Base-by-base conservation (phyloP, 2,329 filamentous ascomycete species). In the Chaetomium olivaceum region DNA sequence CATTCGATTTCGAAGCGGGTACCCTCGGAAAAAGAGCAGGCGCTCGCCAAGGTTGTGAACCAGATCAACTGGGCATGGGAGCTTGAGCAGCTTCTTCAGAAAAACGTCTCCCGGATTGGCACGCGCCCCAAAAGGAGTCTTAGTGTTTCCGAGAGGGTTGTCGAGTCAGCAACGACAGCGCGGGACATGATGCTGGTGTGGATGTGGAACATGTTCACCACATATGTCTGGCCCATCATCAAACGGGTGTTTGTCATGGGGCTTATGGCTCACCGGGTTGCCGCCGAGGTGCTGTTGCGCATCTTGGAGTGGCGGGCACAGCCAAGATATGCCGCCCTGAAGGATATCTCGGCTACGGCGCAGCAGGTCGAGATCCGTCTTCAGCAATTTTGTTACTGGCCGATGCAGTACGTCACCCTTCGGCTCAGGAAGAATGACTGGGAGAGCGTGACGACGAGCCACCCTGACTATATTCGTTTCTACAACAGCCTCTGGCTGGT, bases 401-500 rank as follows among this genome's bases (percentile, higher is more conserved):
- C 95, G 2, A 92, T 96, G 78, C 94, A 99, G 76, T 97, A 98
- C 75, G 85, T 94, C 52, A 98, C 93, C 19, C 79, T 99, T 56
- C 89, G 93, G n/a, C 89, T 91, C 74, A 85, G 93, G 48, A 96
- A 96, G 75, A 88, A 89, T 68, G 92, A 96, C 72, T 98, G 95
- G 94, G 91, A 93, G 65, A 98, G 94, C 76, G 91, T 98, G 63
- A 97, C 93, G 0, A 95, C 90, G 57, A 97, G 90, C 72, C 94
- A 99, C 77, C 92, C 94, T 0, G 95, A 99, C 77, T 99, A 99
- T 76, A 99, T 99, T 71, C 90, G 95, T 19, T 99, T 99, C 78
- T 99, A 98, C 80, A 99, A 99, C 77, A 97, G 93, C 74, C 82
- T 99, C 4, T 99, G 95, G 95, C 90, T 99, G 9, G 95, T 99